These are phyloP conservation scores for Thraustochytrium striatum DNA, from an alignment of 352 stramenopile genomes.

Conservation along the genomic window DNA sequence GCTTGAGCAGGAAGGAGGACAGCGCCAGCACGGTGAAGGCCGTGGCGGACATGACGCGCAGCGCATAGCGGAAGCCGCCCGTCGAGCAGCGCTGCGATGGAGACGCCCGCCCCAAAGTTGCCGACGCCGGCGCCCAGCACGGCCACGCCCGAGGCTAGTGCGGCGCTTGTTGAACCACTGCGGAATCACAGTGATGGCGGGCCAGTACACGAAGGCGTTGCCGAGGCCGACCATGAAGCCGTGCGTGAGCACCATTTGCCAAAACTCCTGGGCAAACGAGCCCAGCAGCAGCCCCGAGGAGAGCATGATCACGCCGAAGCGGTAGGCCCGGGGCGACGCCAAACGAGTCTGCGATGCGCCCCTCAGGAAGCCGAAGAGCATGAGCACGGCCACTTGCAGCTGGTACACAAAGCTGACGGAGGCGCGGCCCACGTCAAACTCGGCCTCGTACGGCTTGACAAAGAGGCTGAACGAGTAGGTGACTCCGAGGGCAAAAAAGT, in stretches of 20 bases:
- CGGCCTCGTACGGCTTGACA: conserved; percentile 1
- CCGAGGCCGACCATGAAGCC: conserved; percentile 19
- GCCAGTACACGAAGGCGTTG: conserved; percentile 16
- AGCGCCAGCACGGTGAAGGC: too few relatives aligned
- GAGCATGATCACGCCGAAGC: conserved; percentile 13
- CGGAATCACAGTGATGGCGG: conserved; percentile 25
- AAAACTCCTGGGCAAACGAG: conserved; percentile 5
- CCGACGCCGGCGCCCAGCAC: conserved; percentile 33
- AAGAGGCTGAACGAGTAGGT: conserved; percentile 29
- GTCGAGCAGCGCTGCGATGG: background rate
- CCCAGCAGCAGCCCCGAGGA: background rate
- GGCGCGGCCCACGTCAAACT: background rate
- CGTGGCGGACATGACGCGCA: too few relatives aligned
- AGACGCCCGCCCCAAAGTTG: conserved; percentile 31
- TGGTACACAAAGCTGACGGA: conserved; percentile 12
- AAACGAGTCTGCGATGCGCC: too few relatives aligned
- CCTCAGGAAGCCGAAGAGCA: conserved; percentile 18
- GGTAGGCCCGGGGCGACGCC: too few relatives aligned
- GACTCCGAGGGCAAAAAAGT: conserved; percentile 22
- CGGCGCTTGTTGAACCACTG: conserved; percentile 41
- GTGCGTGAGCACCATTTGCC: background rate
- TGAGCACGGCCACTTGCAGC: conserved; percentile 24
- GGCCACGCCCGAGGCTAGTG: background rate
- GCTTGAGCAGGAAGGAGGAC: too few relatives aligned
- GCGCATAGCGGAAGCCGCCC: too few relatives aligned